phyloP scores from a whole-genome alignment of 2,329 filamentous ascomycete species.

The Sarocladium oryzae region DNA sequence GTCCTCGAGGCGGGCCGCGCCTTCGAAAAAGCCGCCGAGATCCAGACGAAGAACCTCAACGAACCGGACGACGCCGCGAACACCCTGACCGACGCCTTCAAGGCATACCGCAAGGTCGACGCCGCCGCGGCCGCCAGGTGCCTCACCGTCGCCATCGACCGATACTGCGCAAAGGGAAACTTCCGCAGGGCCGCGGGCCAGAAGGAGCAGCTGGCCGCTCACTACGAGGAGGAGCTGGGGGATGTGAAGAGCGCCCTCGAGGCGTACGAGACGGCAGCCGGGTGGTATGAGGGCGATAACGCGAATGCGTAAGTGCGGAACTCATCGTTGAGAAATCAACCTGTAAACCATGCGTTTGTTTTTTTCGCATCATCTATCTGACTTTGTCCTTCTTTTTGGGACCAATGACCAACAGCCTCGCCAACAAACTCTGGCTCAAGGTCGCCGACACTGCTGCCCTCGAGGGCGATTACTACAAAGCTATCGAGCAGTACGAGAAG shows the following conservation, averaged over 20 bases:
- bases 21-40: conserved; percentile 78
- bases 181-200: conserved; percentile 85
- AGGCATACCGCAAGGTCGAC: conserved; percentile 82
- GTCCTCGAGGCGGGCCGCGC: conserved; percentile 80
- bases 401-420: conserved; percentile 49
- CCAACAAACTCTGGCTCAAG: conserved; percentile 92
- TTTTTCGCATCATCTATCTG: conserved; percentile 15
- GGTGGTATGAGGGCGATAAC: conserved; percentile 85
- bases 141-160: conserved; percentile 70
- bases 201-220: conserved; percentile 80
- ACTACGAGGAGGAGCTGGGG: conserved; percentile 75
- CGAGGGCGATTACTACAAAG: conserved; percentile 76
- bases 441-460: conserved; percentile 81
- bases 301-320: conserved; percentile 64
- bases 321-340: conserved; percentile 52
- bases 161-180: conserved; percentile 86
- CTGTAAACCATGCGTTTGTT: background rate
- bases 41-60: conserved; percentile 75
- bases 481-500: conserved; percentile 76
- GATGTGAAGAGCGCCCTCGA: conserved; percentile 74
- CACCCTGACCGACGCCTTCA: conserved; percentile 83
- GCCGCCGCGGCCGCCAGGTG: conserved; percentile 78
- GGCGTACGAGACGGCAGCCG: conserved; percentile 77
- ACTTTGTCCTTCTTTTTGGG: no score
- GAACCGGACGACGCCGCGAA: conserved; percentile 92